These are phyloP conservation scores for Pneumocystis canis DNA, from an alignment of 1,139 yeast species.

Conservation along the genomic window DNA sequence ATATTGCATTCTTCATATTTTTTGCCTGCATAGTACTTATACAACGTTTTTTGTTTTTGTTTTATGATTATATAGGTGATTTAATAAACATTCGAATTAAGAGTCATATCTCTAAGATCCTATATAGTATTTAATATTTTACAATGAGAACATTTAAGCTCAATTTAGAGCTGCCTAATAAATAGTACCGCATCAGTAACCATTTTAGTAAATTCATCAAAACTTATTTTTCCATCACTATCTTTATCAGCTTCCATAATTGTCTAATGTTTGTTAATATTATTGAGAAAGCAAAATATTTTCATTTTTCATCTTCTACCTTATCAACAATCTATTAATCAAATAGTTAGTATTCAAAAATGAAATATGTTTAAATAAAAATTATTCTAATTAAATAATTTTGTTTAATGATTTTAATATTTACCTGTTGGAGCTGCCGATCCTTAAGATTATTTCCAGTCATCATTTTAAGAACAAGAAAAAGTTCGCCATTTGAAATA, in stretches of 20 bases:
- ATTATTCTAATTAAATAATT: not conserved
- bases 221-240: constrained; percentile 76
- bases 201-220: constrained; percentile 61
- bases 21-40: too few relatives aligned
- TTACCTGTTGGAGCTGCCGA: constrained; percentile 66
- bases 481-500: constrained; percentile 89
- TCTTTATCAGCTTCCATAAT: constrained; percentile 88
- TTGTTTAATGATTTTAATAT: not conserved
- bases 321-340: constrained; percentile 9
- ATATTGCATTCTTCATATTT: too few relatives aligned
- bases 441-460: constrained; percentile 84
- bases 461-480: constrained; percentile 88
- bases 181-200: constrained; percentile 23
- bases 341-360: not conserved
- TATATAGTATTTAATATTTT: not conserved
- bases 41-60: too few relatives aligned
- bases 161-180: constrained; percentile 19
- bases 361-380: not conserved
- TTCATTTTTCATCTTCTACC: not conserved
- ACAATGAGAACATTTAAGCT: constrained; percentile 3
- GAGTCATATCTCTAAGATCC: not conserved
- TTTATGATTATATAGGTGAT: too few relatives aligned
- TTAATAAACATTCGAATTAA: not conserved
- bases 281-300: not conserved
- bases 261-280: constrained; percentile 44